Conservation (phyloP, 805 yeast genomes). For the Candida ovalis region DNA sequence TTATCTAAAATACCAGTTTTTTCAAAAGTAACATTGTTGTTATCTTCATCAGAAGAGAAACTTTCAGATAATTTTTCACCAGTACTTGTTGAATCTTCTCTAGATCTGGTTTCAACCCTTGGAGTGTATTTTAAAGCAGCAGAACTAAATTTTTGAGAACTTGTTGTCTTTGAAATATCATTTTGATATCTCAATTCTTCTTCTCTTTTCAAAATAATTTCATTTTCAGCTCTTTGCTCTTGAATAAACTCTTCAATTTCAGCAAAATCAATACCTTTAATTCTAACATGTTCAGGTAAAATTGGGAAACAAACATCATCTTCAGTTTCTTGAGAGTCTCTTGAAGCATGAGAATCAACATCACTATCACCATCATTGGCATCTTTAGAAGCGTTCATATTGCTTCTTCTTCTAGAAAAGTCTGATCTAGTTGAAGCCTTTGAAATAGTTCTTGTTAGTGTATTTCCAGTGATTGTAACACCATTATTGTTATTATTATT, state of each 20-base stretch:
- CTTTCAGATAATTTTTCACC: constrained; percentile 7
- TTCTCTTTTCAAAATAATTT: constrained; percentile 32
- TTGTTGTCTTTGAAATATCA: constrained; percentile 26
- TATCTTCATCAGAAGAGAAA: constrained; percentile 13
- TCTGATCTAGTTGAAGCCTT: constrained; percentile 30
- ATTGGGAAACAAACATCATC: constrained; percentile 98
- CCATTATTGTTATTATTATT: constrained; percentile 4
- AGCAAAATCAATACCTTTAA: constrained; percentile 82
- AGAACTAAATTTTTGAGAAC: constrained; percentile 36
- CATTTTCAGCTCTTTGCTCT: constrained; percentile 52
- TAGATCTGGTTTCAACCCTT: constrained; percentile 17
- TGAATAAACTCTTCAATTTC: constrained; percentile 81
- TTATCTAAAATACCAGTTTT: constrained; percentile 8
- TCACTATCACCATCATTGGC: constrained; percentile 50
- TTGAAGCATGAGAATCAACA: constrained; percentile 66
- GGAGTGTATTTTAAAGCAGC: constrained; percentile 69
- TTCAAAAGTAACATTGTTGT: constrained; percentile 20
- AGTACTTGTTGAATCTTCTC: constrained; percentile 9
- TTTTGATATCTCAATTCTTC: constrained; percentile 24
- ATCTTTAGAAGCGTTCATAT: constrained; percentile 11
- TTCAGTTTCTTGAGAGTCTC: constrained; percentile 86
- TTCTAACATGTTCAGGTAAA: constrained; percentile 58
- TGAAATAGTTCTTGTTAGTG: constrained; percentile 26
- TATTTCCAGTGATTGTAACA: constrained; percentile 17
- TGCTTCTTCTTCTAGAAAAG: constrained; percentile 18